A percentile compares a stretch with the other conserved stretches of the same genome.
Evolutionary conservation across 306 rosid genomes (phyloP).

Genomic region (Vigna angularis): DNA sequence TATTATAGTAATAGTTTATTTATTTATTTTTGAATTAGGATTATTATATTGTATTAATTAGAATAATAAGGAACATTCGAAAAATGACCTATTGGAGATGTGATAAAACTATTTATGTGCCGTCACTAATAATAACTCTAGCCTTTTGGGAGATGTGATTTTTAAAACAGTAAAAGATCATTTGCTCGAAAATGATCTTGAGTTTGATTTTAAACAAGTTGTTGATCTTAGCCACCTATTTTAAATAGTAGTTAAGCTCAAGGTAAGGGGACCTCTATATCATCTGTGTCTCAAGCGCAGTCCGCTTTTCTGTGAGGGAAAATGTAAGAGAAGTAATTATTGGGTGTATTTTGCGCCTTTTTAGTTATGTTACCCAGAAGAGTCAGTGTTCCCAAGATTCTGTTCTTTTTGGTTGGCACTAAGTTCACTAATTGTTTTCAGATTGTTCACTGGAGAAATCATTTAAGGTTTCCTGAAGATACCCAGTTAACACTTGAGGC

Average conservation of each 20-base stretch:
- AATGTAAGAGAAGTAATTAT: conserved; percentile 1
- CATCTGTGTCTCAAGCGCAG: neutral
- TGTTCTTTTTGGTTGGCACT: conserved; percentile 41
- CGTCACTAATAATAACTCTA: neutral
- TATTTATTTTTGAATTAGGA: neutral
- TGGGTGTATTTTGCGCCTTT: conserved; percentile 13
- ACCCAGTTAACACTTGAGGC: conserved; percentile 82
- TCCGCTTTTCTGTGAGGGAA: neutral
- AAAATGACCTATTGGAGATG: neutral
- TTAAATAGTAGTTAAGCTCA: neutral
- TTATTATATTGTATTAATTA: neutral
- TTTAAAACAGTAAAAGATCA: neutral
- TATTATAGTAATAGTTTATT: neutral
- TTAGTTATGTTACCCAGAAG: conserved; percentile 21
- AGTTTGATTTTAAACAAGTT: neutral
- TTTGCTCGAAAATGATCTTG: neutral
- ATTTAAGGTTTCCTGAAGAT: conserved; percentile 90
- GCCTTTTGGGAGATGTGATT: neutral
- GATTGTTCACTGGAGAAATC: conserved; percentile 99
- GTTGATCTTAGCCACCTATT: neutral
- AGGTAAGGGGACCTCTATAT: neutral
- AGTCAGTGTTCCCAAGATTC: conserved; percentile 30
- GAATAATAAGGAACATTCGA: neutral
- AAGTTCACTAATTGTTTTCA: conserved; percentile 53
- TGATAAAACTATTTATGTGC: neutral